Evolutionary conservation across 257 asterid genomes (phyloP).

Genomic region (Nicotiana undulata): DNA sequence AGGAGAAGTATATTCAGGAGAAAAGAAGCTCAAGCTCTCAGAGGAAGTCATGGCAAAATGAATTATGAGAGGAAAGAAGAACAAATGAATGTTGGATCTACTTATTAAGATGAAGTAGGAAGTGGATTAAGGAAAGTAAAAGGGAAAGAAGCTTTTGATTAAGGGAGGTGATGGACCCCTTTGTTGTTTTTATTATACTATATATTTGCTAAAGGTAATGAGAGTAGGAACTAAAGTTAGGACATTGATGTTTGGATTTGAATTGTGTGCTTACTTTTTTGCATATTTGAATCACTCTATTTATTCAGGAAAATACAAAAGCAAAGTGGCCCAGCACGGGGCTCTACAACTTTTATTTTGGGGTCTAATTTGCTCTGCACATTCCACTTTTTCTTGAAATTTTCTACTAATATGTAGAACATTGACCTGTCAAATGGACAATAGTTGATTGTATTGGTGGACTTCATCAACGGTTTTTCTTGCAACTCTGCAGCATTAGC

Average conservation of each 20-base stretch:
- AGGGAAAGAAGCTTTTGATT: slow-evolving; percentile 40
- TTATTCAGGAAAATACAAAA: slow-evolving; percentile 17
- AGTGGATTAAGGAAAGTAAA: slow-evolving; percentile 33
- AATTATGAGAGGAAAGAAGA: slow-evolving; percentile 12
- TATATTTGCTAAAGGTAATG: slow-evolving; percentile 29
- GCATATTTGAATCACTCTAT: neutral
- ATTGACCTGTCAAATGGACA: slow-evolving; percentile 27
- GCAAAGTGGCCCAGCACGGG: slow-evolving; percentile 15
- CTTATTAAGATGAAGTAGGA: slow-evolving; percentile 25
- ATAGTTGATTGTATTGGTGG: neutral
- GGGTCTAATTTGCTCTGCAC: slow-evolving; percentile 8
- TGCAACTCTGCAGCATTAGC: neutral
- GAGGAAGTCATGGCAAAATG: slow-evolving; percentile 8
- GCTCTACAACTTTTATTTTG: neutral
- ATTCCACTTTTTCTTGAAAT: slow-evolving; percentile 39
- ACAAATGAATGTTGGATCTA: slow-evolving; percentile 15
- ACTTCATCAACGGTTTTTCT: slow-evolving; percentile 19
- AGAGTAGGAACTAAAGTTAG: slow-evolving; percentile 29
- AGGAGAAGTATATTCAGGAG: slow-evolving; percentile 7
- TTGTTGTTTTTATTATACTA: slow-evolving; percentile 5
- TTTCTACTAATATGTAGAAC: neutral
- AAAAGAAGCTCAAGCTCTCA: slow-evolving; percentile 10
- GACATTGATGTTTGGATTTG: slow-evolving; percentile 27
- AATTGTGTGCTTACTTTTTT: slow-evolving; percentile 26
- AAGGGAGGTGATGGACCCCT: slow-evolving; percentile 33